phyloP scores from a whole-genome alignment of 192 early-diverging fungal species.

The Rhizoclosmatium globosum region DNA sequence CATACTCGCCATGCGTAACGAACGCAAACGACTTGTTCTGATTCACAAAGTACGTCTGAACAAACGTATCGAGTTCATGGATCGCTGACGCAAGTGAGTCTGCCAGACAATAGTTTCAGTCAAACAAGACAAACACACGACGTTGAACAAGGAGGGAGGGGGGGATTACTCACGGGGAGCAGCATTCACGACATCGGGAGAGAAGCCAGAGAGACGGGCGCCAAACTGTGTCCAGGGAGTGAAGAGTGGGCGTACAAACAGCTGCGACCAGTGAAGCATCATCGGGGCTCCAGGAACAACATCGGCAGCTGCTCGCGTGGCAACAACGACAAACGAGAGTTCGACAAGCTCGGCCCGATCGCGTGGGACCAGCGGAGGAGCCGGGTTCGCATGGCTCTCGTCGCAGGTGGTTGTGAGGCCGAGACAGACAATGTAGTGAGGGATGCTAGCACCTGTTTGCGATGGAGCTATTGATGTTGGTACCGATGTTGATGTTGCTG shows the following conservation, averaged over 20 bases:
- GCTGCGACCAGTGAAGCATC: constrained; percentile 42
- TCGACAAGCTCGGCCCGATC: constrained; percentile 52
- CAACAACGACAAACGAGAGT: constrained; percentile 48
- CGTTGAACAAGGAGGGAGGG: too few species aligned
- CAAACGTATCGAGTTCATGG: constrained; percentile 56
- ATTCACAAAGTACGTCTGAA: constrained; percentile 58
- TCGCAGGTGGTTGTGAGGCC: constrained; percentile 78
- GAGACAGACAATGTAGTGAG: constrained; percentile 69
- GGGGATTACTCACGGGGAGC: constrained; percentile 34
- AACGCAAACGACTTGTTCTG: constrained; percentile 67
- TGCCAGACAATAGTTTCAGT: neutral
- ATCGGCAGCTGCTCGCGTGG: neutral
- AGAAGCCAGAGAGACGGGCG: constrained; percentile 66
- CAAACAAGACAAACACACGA: neutral
- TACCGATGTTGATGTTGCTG: neutral
- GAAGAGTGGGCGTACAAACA: constrained; percentile 37
- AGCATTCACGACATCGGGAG: constrained; percentile 57
- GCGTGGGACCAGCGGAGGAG: constrained; percentile 56
- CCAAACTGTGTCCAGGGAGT: constrained; percentile 65
- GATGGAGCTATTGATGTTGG: neutral
- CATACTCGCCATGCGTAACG: constrained; percentile 77
- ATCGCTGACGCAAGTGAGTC: constrained; percentile 62
- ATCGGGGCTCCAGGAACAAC: neutral
- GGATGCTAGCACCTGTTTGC: neutral
- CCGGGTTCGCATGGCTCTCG: constrained; percentile 68